These are phyloP conservation scores for Globisporangium abappressorium DNA, from an alignment of 352 stramenopile species.

Conservation along the genomic window DNA sequence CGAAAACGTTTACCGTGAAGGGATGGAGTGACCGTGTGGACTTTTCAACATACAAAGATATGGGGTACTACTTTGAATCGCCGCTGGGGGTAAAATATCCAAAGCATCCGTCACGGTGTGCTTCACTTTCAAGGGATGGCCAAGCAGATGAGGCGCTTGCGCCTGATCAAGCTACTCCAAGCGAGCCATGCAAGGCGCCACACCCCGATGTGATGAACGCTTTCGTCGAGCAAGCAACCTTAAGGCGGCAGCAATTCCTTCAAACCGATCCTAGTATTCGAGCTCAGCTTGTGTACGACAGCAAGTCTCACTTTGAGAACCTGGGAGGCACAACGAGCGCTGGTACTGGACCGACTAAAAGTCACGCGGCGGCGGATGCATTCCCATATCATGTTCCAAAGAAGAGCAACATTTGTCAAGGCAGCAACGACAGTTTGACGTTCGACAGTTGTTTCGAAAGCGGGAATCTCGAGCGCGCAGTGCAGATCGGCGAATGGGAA, in stretches of 20 bases:
- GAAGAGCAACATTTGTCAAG: conserved; percentile 21
- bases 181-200: conserved; percentile 22
- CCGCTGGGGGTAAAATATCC: conserved; percentile 12
- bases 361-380: background rate
- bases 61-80: conserved; percentile 17
- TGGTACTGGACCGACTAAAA: conserved; percentile 7
- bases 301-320: conserved; percentile 19
- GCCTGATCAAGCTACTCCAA: conserved; percentile 12
- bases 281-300: conserved; percentile 58
- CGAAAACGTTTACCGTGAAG: conserved; percentile 11
- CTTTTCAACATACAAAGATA: conserved; percentile 13
- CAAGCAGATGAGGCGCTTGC: conserved; percentile 5
- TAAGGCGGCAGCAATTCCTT: conserved; percentile 33
- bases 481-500: conserved; percentile 79
- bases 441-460: conserved; percentile 94
- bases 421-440: conserved; percentile 40
- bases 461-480: conserved; percentile 84
- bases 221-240: conserved; percentile 29
- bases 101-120: conserved; percentile 26
- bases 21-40: conserved; percentile 6
- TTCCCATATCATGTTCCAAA: conserved; percentile 40
- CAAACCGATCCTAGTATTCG: conserved; percentile 28
- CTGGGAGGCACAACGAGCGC: background rate
- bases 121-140: background rate
- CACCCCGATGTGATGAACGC: conserved; percentile 13